Conservation (phyloP, 495 filamentous ascomycete genomes). For the Daldinia childiae region DNA sequence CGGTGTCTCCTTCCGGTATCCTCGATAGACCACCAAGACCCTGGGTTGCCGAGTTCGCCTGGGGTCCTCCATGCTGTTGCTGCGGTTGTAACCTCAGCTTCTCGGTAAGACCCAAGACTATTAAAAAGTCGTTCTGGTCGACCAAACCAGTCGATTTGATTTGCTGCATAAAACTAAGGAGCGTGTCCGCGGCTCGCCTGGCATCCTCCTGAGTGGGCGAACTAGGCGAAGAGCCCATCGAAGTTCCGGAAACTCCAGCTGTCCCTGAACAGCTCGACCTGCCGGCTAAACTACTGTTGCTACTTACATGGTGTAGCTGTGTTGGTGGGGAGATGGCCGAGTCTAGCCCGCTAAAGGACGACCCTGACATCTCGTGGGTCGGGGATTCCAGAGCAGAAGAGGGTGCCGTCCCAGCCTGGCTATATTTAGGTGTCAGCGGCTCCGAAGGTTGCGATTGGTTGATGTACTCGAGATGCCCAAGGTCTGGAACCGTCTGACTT, state of each 20-base stretch:
- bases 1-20: slow-evolving; percentile 69
- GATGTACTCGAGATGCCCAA: slow-evolving; percentile 74
- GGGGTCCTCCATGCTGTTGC: slow-evolving; percentile 51
- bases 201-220: slow-evolving; percentile 93
- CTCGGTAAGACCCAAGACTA: slow-evolving; percentile 85
- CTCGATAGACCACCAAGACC: slow-evolving; percentile 72
- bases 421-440: slow-evolving; percentile 71
- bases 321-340: slow-evolving; percentile 61
- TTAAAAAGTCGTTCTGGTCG: slow-evolving; percentile 84
- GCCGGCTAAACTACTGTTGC: slow-evolving; percentile 60
- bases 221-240: slow-evolving; percentile 58
- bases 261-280: slow-evolving; percentile 55
- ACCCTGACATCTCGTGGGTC: slow-evolving; percentile 63
- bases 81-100: slow-evolving; percentile 76
- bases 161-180: slow-evolving; percentile 84
- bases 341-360: slow-evolving; percentile 60
- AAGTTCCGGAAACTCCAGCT: slow-evolving; percentile 49
- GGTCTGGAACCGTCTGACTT: slow-evolving; percentile 89
- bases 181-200: slow-evolving; percentile 80
- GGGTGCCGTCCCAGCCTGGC: slow-evolving; percentile 63
- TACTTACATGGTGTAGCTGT: slow-evolving; percentile 62
- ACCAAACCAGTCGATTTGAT: slow-evolving; percentile 73
- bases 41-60: slow-evolving; percentile 58
- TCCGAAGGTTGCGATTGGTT: slow-evolving; percentile 70
- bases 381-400: slow-evolving; percentile 77